Evolutionary conservation across 306 rosid species (phyloP), one percentile per base, ranked within the genome.

Genomic region (Cyamopsis tetragonoloba): DNA sequence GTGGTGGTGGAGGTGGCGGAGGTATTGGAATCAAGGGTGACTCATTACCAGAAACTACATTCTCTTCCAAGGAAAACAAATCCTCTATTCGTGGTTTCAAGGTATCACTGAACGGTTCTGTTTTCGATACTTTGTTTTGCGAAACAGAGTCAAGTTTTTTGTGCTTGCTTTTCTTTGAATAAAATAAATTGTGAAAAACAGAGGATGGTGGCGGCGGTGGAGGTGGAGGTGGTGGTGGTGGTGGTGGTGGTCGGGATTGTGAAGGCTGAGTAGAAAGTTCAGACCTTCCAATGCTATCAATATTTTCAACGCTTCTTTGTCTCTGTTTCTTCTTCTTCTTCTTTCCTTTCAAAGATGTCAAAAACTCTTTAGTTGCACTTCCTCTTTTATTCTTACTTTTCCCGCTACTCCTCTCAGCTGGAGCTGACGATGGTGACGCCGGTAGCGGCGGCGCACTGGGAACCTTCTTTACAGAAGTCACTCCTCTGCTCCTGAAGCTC

Each of bases 311-410:
- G 54, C 89, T 88, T 50, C 43, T 81, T 11, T 85, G 83, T 30
- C 89, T 86, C 10, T 78, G 88, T 68, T 81, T 79, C 82, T 86
- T 86, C 83, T n/a, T n/a, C n/a, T n/a, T n/a, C n/a, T 80, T 88
- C 83, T 75, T 88, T 41, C 84, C 63, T 74, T 62, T 79, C 3
- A 71, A 61, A 23, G 88, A 66, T 42, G 47, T 68, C 66, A 83
- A 74, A 59, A 86, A 80, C 37, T 80, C 95, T 72, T 88, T 88
- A 5, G 87, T 73, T n/a, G 86, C 68, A 24, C 76, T 71, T 17
- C 64, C 78, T 70, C 80, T 80, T 73, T 68, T 88, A 59, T 71
- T 82, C 71, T 79, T 30, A 1, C 4, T 28, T 8, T 55, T 3
- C 23, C 1, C 7, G 3, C 41, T 28, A 7, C 41, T 30, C 41